Conservation (phyloP, 1,284 basidiomycete species). For the Apiotrichum siamense region DNA sequence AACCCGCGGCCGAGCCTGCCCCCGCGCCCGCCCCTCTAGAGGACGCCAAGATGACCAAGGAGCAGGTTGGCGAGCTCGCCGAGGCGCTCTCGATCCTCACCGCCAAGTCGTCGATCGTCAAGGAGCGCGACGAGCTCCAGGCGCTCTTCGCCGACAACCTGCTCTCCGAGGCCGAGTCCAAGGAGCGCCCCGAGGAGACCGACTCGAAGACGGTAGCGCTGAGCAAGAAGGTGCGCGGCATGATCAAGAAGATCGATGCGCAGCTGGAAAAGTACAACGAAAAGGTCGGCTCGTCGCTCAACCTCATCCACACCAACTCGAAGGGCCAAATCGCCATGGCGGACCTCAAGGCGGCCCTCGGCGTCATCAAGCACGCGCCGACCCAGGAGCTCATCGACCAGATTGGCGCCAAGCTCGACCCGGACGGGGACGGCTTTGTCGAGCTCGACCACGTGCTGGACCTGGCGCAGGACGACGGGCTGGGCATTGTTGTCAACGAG, state of each 20-base stretch:
- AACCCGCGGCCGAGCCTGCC: constrained; percentile 65
- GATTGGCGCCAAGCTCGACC: constrained; percentile 88
- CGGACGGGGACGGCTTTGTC: constrained; percentile 92
- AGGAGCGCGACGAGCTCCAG: constrained; percentile 88
- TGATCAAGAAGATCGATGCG: constrained; percentile 92
- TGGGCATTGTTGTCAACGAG: constrained; percentile 40
- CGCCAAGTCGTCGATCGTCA: constrained; percentile 92
- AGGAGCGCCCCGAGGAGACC: constrained; percentile 43
- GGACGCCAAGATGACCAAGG: constrained; percentile 90
- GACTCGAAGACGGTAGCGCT: constrained; percentile 52
- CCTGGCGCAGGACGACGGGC: constrained; percentile 47
- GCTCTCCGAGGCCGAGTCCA: constrained; percentile 65
- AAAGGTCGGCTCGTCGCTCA: constrained; percentile 82
- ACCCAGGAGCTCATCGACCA: constrained; percentile 83
- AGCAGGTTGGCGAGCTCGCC: constrained; percentile 89
- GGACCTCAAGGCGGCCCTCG: constrained; percentile 83
- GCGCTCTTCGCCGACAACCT: constrained; percentile 87
- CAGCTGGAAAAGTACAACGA: constrained; percentile 90
- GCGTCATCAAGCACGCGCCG: constrained; percentile 89
- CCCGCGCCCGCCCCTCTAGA: constrained; percentile 53
- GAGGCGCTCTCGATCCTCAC: constrained; percentile 88
- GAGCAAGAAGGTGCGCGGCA: constrained; percentile 87
- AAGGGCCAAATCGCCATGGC: constrained; percentile 86
- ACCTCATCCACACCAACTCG: constrained; percentile 87
- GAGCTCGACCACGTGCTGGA: constrained; percentile 49